Evolutionary conservation across 1,284 basidiomycete genomes (phyloP).

Genomic region (Irpex sp.): DNA sequence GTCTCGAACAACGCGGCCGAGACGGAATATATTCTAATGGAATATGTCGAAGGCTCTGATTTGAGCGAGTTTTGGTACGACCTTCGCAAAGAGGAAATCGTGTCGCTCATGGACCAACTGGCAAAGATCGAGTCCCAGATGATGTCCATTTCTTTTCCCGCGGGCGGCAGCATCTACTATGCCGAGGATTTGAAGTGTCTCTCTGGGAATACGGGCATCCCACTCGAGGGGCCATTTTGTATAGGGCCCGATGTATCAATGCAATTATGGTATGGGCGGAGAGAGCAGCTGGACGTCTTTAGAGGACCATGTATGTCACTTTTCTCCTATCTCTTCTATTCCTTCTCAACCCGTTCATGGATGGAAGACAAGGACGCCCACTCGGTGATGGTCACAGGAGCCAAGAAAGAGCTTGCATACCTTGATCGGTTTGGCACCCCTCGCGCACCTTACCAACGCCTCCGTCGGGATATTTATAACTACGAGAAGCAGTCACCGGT

Average conservation of each 20-base stretch:
- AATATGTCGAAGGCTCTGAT: constrained; percentile 35
- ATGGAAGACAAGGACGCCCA: constrained; percentile 38
- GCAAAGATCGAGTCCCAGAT: constrained; percentile 6
- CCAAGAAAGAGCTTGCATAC: constrained; percentile 42
- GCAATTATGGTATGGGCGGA: constrained; percentile 38
- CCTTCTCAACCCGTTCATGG: constrained; percentile 24
- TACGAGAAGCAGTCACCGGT: constrained; percentile 41
- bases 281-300: constrained; percentile 36
- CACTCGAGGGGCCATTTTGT: constrained; percentile 36
- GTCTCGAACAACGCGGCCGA: constrained; percentile 37
- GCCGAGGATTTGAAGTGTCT: constrained; percentile 32
- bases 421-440: constrained; percentile 41
- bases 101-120: constrained; percentile 5
- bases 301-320: constrained; percentile 41
- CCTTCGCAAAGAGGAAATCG: constrained; percentile 17
- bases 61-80: constrained; percentile 37
- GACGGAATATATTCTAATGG: constrained; percentile 46
- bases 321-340: constrained; percentile 23
- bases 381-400: constrained; percentile 35
- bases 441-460: constrained; percentile 36
- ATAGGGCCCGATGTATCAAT: constrained; percentile 37
- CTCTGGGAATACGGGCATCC: constrained; percentile 24
- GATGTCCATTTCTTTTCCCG: constrained; percentile 10
- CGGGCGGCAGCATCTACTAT: constrained; percentile 5
- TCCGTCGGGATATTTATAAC: constrained; percentile 34